Percentiles rank a stretch among this genome's conserved stretches.
phyloP scores from a whole-genome alignment of 768 basidiomycete species.

The Suillus hirtellus region DNA sequence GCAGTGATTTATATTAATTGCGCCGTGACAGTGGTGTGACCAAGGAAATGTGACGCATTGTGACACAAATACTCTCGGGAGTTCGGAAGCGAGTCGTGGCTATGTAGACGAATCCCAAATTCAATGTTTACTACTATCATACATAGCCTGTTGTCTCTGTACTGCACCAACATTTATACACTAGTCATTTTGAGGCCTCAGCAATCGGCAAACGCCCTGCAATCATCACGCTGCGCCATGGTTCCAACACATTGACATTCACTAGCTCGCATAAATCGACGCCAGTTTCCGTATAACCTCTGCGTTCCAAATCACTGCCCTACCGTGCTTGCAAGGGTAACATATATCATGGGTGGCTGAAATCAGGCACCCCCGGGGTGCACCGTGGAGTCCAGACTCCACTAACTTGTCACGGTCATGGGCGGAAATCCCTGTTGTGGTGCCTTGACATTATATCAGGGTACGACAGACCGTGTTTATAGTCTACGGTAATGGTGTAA shows the following conservation, averaged over 20 bases:
- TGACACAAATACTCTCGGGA: background rate
- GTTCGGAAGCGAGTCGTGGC: too few relatives aligned
- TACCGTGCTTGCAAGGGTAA: constrained; percentile 86
- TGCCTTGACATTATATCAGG: constrained; percentile 48
- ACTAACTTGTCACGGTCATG: constrained; percentile 90
- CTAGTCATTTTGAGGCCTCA: constrained; percentile 95
- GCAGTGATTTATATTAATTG: constrained; percentile 23
- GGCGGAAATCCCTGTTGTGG: constrained; percentile 95
- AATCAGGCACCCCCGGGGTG: constrained; percentile 57
- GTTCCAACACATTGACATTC: constrained; percentile 85
- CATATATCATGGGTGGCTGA: constrained; percentile 92
- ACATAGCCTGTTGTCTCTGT: constrained; percentile 16
- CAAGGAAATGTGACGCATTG: constrained; percentile 2
- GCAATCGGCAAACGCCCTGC: constrained; percentile 83
- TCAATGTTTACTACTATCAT: background rate
- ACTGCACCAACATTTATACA: constrained; percentile 75
- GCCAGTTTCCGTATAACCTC: constrained; percentile 89
- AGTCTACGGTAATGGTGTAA: constrained; percentile 95
- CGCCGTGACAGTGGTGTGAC: constrained; percentile 8
- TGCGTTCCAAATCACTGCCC: constrained; percentile 83
- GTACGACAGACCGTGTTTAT: constrained; percentile 67
- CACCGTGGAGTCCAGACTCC: constrained; percentile 34
- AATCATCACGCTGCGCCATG: constrained; percentile 94
- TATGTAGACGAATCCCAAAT: too few relatives aligned
- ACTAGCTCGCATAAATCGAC: constrained; percentile 95